Conservation (phyloP, 2,329 filamentous ascomycete species). For the Chaetomium olivaceum region DNA sequence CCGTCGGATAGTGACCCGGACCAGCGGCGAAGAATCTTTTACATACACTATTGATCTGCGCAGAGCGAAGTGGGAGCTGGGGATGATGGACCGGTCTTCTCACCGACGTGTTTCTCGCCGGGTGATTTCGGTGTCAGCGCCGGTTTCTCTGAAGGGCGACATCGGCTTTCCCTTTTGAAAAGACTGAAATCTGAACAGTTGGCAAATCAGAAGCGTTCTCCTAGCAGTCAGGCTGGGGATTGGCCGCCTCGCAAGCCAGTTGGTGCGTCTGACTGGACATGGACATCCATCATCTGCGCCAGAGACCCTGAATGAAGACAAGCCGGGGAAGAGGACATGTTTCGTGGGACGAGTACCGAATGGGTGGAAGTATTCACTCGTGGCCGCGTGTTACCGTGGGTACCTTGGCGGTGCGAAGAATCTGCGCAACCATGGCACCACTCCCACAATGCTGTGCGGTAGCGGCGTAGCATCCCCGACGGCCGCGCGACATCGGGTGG, state of each 20-base stretch:
- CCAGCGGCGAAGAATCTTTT: background rate
- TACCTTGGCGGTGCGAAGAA: slow-evolving; percentile 22
- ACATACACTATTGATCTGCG: slow-evolving; percentile 1
- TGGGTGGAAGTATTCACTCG: slow-evolving; percentile 25
- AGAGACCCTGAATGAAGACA: slow-evolving; percentile 18
- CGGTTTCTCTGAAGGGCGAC: background rate
- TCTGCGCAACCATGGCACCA: slow-evolving; percentile 10
- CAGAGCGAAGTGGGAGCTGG: background rate
- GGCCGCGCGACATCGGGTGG: slow-evolving; percentile 20
- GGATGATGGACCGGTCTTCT: background rate
- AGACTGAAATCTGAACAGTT: slow-evolving; percentile 24
- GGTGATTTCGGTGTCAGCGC: slow-evolving; percentile 4
- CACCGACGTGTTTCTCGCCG: background rate
- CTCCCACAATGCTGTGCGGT: slow-evolving; percentile 8
- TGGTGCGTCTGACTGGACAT: slow-evolving; percentile 1
- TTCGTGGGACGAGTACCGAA: background rate
- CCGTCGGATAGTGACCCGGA: slow-evolving; percentile 15
- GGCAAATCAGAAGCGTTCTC: slow-evolving; percentile 29
- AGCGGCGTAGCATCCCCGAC: slow-evolving; percentile 24
- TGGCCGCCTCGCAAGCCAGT: slow-evolving; percentile 36
- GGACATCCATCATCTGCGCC: slow-evolving; percentile 9
- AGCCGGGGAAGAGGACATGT: slow-evolving; percentile 12
- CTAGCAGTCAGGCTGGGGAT: slow-evolving; percentile 36
- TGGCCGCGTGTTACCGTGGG: slow-evolving; percentile 28
- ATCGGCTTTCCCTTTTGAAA: slow-evolving; percentile 13